A percentile compares a stretch with the other conserved stretches of the same genome.
phyloP scores from a whole-genome alignment of 2,329 filamentous ascomycete genomes.

The Metarhizium robertsii region DNA sequence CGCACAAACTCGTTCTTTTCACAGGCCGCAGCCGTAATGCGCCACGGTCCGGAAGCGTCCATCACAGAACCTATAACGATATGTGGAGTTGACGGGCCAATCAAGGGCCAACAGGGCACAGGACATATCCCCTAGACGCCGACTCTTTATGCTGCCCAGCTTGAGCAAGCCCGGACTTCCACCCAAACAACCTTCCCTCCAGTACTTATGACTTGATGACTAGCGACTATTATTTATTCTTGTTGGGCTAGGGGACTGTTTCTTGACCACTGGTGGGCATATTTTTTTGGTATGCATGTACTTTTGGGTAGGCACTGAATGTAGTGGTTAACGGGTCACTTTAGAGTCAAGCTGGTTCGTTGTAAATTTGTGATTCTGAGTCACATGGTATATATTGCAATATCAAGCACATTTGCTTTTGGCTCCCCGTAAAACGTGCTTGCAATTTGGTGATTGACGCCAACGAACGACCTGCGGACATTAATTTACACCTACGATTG shows the following conservation, averaged over 20 bases:
- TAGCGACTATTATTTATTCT: neutral
- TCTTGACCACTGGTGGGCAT: neutral
- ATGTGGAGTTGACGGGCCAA: slow-evolving; percentile 5
- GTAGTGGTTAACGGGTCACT: neutral
- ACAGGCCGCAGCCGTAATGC: slow-evolving; percentile 22
- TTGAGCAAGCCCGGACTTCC: neutral
- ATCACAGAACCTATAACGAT: slow-evolving; percentile 7
- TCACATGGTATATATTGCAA: no score
- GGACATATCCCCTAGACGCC: neutral
- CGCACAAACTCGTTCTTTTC: slow-evolving; percentile 31
- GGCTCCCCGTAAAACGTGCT: no score
- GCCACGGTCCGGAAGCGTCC: slow-evolving; percentile 11
- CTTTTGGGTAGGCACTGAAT: neutral
- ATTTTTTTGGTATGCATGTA: neutral
- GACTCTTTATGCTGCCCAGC: neutral
- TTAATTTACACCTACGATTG: no score
- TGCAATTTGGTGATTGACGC: no score
- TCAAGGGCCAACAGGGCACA: neutral
- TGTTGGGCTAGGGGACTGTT: neutral
- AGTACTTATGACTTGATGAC: neutral
- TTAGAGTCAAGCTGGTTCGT: no score
- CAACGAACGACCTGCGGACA: no score
- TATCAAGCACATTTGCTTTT: no score
- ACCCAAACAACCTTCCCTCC: neutral
- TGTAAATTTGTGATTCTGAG: no score